Conservation (phyloP, 2,329 filamentous ascomycete genomes). For the Aspergillus floridensis region DNA sequence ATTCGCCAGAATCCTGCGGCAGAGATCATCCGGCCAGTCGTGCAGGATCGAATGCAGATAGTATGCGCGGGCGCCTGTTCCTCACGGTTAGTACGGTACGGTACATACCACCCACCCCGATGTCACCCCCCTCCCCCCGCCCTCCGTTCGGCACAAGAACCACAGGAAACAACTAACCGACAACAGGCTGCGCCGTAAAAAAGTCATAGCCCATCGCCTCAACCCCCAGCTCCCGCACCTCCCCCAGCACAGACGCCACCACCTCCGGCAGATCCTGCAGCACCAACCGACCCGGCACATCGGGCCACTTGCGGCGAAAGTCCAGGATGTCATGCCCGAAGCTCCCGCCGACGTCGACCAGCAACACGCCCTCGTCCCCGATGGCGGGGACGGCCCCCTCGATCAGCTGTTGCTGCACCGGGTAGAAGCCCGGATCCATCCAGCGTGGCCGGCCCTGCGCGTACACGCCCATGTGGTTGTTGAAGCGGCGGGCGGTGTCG, state of each 20-base stretch:
- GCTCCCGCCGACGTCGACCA: slow-evolving; percentile 47
- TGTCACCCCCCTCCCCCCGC: background rate
- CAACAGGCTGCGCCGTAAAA: slow-evolving; percentile 47
- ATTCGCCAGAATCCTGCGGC: slow-evolving; percentile 32
- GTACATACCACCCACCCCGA: no score
- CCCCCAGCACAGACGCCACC: slow-evolving; percentile 14
- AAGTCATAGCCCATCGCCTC: slow-evolving; percentile 47
- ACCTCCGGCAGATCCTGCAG: slow-evolving; percentile 51
- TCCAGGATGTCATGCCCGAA: slow-evolving; percentile 43
- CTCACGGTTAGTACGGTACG: no score
- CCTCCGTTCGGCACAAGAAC: no score
- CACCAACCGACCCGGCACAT: slow-evolving; percentile 43
- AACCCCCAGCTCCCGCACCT: slow-evolving; percentile 17
- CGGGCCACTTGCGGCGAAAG: slow-evolving; percentile 38
- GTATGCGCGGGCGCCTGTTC: slow-evolving; percentile 33
- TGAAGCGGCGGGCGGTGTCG: slow-evolving; percentile 22
- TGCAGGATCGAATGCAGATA: slow-evolving; percentile 19
- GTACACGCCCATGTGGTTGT: slow-evolving; percentile 29
- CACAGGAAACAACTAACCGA: slow-evolving; percentile 27
- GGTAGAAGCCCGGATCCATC: slow-evolving; percentile 33
- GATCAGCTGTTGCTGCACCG: slow-evolving; percentile 22
- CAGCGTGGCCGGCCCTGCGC: slow-evolving; percentile 28
- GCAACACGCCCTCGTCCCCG: slow-evolving; percentile 20
- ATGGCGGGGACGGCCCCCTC: slow-evolving; percentile 8
- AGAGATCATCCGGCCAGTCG: slow-evolving; percentile 35